Conservation (phyloP, 129 eudicot species). For the Flaveria trinervia region DNA sequence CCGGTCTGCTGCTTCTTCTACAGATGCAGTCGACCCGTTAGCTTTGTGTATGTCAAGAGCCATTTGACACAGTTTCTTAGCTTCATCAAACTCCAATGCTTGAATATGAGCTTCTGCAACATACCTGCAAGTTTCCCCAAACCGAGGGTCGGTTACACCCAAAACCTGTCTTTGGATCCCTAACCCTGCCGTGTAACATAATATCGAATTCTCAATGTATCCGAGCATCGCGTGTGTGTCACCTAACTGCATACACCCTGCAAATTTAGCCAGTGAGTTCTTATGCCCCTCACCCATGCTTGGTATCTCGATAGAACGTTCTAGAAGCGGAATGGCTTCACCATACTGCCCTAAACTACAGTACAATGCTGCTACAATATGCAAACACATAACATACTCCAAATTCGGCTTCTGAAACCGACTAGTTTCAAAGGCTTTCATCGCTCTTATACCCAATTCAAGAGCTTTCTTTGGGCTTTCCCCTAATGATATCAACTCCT, state of each 20-base stretch:
- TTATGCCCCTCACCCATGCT: conserved; percentile 48
- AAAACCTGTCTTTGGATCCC: conserved; percentile 53
- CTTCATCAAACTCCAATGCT: conserved; percentile 64
- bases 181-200: conserved; percentile 41
- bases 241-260: conserved; percentile 62
- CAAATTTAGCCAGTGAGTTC: conserved; percentile 56
- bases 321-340: conserved; percentile 61
- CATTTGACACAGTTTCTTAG: conserved; percentile 59
- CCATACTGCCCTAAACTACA: conserved; percentile 55
- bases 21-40: conserved; percentile 41
- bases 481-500: conserved; percentile 56
- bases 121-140: conserved; percentile 70
- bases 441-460: conserved; percentile 67
- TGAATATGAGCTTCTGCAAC: conserved; percentile 74
- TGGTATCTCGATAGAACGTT: conserved; percentile 65
- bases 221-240: conserved; percentile 66
- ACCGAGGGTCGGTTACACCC: conserved; percentile 51
- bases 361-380: conserved; percentile 53
- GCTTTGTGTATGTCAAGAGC: conserved; percentile 61
- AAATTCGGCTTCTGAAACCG: conserved; percentile 57
- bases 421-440: conserved; percentile 58
- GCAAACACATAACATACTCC: conserved; percentile 70
- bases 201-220: conserved; percentile 52
- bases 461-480: conserved; percentile 59
- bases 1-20: conserved; percentile 62